Percentiles rank a stretch among this genome's conserved stretches.
phyloP scores from a whole-genome alignment of 2,329 filamentous ascomycete genomes.

The Cladosporium sp. region DNA sequence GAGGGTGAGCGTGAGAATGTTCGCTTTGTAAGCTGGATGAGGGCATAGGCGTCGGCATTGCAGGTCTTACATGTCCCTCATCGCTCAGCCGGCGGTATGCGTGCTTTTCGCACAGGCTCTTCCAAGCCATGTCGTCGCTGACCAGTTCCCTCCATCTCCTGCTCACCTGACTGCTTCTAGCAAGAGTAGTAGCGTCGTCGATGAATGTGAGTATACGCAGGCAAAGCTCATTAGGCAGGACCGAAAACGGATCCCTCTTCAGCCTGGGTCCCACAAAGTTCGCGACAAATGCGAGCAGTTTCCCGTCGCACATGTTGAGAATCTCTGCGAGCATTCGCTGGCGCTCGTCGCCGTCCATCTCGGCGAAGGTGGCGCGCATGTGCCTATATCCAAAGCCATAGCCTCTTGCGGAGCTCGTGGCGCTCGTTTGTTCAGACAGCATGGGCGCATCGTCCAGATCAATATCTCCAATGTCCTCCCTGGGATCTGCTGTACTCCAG shows the following conservation, averaged over 20 bases:
- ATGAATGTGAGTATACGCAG: slow-evolving; percentile 93
- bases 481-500: slow-evolving; percentile 73
- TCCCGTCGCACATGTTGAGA: slow-evolving; percentile 89
- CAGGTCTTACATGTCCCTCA: slow-evolving; percentile 24
- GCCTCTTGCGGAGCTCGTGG: slow-evolving; percentile 21
- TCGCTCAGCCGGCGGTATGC: slow-evolving; percentile 66
- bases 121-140: slow-evolving; percentile 97
- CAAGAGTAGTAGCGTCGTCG: slow-evolving; percentile 91
- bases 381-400: slow-evolving; percentile 55
- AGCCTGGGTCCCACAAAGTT: slow-evolving; percentile 91
- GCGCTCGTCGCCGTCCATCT: slow-evolving; percentile 69
- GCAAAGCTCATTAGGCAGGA: slow-evolving; percentile 88
- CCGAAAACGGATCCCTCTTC: slow-evolving; percentile 94
- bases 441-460: slow-evolving; percentile 23
- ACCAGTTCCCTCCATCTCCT: slow-evolving; percentile 88
- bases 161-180: slow-evolving; percentile 93
- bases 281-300: slow-evolving; percentile 91
- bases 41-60: slow-evolving; percentile 9
- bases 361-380: slow-evolving; percentile 74
- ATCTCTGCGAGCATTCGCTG: slow-evolving; percentile 82
- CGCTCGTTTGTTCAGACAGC: slow-evolving; percentile 22
- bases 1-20: slow-evolving; percentile 18
- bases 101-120: slow-evolving; percentile 92
- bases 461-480: slow-evolving; percentile 69
- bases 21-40: slow-evolving; percentile 18